Evolutionary conservation across 2,329 filamentous ascomycete species (phyloP).

Genomic region (Epicoccum sorghinum): DNA sequence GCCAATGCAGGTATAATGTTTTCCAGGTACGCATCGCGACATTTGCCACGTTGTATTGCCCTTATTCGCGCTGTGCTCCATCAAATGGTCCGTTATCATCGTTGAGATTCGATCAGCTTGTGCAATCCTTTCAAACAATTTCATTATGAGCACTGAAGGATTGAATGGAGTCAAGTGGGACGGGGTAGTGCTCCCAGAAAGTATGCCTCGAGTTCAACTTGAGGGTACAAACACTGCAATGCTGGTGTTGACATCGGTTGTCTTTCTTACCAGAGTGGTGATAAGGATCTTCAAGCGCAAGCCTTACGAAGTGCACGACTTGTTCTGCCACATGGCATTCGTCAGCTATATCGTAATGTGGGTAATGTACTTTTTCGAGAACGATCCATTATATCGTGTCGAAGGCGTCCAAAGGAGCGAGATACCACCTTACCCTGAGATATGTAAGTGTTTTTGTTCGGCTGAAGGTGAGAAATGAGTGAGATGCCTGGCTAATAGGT

Average conservation of each 20-base stretch:
- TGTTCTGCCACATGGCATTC: background rate
- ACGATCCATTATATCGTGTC: background rate
- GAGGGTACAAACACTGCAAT: constrained; percentile 1
- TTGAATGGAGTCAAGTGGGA: background rate
- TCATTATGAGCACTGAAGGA: background rate
- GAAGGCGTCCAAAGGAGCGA: background rate
- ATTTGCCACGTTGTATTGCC: too few relatives aligned
- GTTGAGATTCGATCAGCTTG: too few relatives aligned
- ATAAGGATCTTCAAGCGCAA: background rate
- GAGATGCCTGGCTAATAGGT: background rate
- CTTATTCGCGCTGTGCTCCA: too few relatives aligned
- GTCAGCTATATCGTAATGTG: background rate
- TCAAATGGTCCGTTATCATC: too few relatives aligned
- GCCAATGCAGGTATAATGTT: too few relatives aligned
- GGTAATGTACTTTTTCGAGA: background rate
- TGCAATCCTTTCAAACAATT: background rate
- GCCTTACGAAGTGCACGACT: constrained; percentile 1
- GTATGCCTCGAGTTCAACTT: background rate
- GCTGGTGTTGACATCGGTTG: background rate
- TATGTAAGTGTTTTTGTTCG: background rate
- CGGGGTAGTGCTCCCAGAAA: background rate
- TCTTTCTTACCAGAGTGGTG: background rate
- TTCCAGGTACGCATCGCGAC: too few relatives aligned
- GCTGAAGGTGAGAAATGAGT: background rate
- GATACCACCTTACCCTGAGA: background rate